Conservation (phyloP, 306 rosid species). For the Purshia tridentata region DNA sequence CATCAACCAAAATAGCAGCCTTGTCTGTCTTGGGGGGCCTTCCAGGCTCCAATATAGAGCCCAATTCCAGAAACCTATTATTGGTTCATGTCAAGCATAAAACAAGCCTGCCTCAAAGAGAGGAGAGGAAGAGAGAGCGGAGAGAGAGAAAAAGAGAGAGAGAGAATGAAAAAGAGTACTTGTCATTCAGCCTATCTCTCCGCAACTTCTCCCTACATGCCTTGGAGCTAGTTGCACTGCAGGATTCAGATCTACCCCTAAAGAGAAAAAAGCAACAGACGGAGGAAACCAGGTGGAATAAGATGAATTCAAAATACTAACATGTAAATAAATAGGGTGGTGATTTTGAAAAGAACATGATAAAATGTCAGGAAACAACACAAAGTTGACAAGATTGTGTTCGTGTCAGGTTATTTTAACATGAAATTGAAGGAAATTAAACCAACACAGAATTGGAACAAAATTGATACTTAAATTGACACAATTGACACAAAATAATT, state of each 20-base stretch:
- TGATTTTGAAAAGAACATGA: background rate
- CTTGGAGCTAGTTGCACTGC: constrained; percentile 72
- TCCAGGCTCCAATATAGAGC: constrained; percentile 93
- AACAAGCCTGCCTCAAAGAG: constrained; percentile 19
- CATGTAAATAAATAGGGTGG: background rate
- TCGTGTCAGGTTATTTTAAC: background rate
- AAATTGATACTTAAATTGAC: background rate
- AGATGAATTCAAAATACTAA: background rate
- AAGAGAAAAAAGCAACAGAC: constrained; percentile 24
- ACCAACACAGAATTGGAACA: background rate
- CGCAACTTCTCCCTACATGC: constrained; percentile 95
- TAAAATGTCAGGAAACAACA: background rate
- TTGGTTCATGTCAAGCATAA: constrained; percentile 30
- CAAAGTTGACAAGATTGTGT: background rate
- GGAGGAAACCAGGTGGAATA: constrained; percentile 3
- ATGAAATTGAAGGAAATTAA: background rate
- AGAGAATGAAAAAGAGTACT: constrained; percentile 35
- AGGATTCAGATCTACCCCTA: constrained; percentile 73
- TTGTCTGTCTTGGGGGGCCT: constrained; percentile 88
- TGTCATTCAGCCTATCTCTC: constrained; percentile 94
- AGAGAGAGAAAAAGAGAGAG: background rate
- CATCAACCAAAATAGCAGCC: constrained; percentile 82
- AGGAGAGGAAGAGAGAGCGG: background rate
- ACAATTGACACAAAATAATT: background rate
- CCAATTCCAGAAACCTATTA: constrained; percentile 80